Evolutionary conservation across 208 protist species (phyloP), one percentile per base, ranked within the genome.

Genomic region (Leishmania braziliensis): DNA sequence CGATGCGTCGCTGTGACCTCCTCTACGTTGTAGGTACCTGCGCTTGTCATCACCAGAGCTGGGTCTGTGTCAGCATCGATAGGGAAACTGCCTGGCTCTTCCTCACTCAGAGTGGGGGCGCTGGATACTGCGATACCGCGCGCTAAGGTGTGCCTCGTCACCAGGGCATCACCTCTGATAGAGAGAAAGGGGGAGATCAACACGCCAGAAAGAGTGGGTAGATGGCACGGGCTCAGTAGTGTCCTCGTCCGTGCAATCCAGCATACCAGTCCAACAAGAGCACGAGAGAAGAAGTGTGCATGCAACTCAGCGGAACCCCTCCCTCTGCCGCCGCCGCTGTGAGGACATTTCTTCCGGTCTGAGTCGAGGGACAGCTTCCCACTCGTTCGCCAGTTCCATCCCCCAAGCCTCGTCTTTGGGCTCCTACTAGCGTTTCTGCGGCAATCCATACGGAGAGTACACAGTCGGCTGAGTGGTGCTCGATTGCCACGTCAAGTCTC

Each of bases 391-490:
- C 5, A 70, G 5, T 29, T 2, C 20, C 65, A 48, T n/a, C 39
- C 23, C 23, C 33, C 10, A 54, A 1, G 26, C 10, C 10, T 50
- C 26, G 18, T 53, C 43, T 8, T 73, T 26, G 29, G 36, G 65
- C 39, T 53, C 39, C 39, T 73, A 5, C 43, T 62, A 60, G 2
- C 51, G 51, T 43, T 43, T 14, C 12, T 58, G n/a, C 26, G 71
- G 71, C 4, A 43, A 51, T 6, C 29, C 26, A 18, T 69, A 72
- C 39, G 12, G 26, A 4, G 69, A 58, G 36, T 77, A 77, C 43
- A 68, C 79, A 12, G 71, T 75, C 12, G 79, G 71, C 79, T 75
- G 80, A 39, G 70, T 54, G 10, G 51, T 60, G 46, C 33, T 29
- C 26, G 29, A 58, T 43, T 26, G 80, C 80, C 72, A 78, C 33